Evolutionary conservation across 768 basidiomycete genomes (phyloP), one percentile per base, ranked within the genome.

Genomic region (Clavulina sp.): DNA sequence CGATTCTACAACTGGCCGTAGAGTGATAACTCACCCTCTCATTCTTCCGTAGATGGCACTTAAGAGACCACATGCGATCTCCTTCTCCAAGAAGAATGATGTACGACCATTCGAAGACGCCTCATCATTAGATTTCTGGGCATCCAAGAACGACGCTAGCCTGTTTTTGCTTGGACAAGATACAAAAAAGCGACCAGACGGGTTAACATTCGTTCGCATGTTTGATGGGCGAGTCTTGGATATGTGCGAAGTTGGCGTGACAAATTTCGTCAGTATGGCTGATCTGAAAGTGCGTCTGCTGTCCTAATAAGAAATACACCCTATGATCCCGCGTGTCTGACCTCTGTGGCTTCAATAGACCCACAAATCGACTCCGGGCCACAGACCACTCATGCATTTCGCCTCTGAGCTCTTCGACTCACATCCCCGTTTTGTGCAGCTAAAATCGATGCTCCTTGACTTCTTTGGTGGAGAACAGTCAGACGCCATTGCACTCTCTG

Each of bases 361-460:
- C 38, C 72, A 78, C 23, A 96, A 93, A 75, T 80, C 83, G 13
- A 82, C 88, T 3, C 78, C 83, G 23, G 93, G 91, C 6, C 78
- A 88, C 59, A 81, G 85, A 59, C 93, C 95, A 43, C 66, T 96
- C 57, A 80, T 99, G 73, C 88, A 93, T 62, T 99, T 99, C 62
- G 86, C 89, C 13, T 92, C 89, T 0, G 86, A 88, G 55, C 73
- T 96, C 6, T 99, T 97, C 65, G 89, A 93, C 59, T 80, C 86
- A 1, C 89, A 97, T 64, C 89, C 93, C 1, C 81, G 88, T 7
- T 92, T 84, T 64, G 69, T 80, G 4, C 91, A 92, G 61, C 72
- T 96, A 58, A 97, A 95, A 69, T 92, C 87, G 1, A 70, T 93
- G 61, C 74, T 97, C 6, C 72, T 96, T 60, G 79, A 81, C 60